A percentile compares a stretch with the other conserved stretches of the same genome.
Evolutionary conservation across 116 monocot species (phyloP).

Genomic region (Dioscorea cayenensis): DNA sequence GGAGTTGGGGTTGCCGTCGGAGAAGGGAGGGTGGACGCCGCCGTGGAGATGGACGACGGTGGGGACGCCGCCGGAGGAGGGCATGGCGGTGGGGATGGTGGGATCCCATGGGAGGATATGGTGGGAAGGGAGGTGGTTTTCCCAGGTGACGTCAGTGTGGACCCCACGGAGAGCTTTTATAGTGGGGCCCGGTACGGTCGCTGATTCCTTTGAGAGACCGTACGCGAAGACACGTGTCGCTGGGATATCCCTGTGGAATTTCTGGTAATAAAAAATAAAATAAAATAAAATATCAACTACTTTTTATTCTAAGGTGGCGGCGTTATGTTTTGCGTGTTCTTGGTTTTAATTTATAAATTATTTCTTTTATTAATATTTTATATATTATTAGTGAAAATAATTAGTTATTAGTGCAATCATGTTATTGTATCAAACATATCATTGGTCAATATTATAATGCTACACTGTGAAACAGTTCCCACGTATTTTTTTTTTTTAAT

Average conservation of each 20-base stretch:
- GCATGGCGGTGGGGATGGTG: constrained; percentile 36
- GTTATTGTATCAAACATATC: too few relatives aligned
- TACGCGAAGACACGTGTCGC: constrained; percentile 58
- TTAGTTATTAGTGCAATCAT: too few relatives aligned
- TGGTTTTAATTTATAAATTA: too few relatives aligned
- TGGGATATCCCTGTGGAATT: constrained; percentile 69
- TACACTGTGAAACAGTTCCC: too few relatives aligned
- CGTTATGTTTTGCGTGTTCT: too few relatives aligned
- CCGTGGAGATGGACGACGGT: constrained; percentile 87
- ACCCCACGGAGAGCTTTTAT: constrained; percentile 61
- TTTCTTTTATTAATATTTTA: too few relatives aligned
- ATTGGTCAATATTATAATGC: too few relatives aligned
- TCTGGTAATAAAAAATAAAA: constrained; percentile 18
- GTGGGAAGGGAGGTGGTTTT: constrained; percentile 51
- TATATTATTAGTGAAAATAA: too few relatives aligned
- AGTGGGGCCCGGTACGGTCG: constrained; percentile 71
- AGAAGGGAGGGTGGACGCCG: constrained; percentile 41
- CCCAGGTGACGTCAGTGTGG: constrained; percentile 52
- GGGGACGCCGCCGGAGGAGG: constrained; percentile 58
- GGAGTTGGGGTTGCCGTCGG: constrained; percentile 58
- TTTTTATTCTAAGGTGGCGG: too few relatives aligned
- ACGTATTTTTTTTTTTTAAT: too few relatives aligned
- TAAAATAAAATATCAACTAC: too few relatives aligned
- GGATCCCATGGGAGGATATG: constrained; percentile 68
- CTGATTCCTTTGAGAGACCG: constrained; percentile 29